Evolutionary conservation across 2,329 filamentous ascomycete species (phyloP), one percentile per base, ranked within the genome.

Genomic region (Sarocladium oryzae): DNA sequence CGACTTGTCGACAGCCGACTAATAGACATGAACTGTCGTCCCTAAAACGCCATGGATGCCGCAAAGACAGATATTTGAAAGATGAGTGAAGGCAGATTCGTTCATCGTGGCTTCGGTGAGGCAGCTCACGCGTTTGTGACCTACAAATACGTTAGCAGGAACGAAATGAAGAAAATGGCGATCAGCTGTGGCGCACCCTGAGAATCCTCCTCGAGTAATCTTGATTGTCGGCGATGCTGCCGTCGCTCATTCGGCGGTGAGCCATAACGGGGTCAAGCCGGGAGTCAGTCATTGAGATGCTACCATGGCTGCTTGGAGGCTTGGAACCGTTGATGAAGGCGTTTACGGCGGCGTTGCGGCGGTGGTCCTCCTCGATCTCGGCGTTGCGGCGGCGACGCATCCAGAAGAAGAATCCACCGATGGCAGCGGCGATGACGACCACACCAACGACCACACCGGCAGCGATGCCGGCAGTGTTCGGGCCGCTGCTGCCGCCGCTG

Each of bases 181-280:
- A 33, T 4, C 5, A 7, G 21, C n/a, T 38, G 18, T 28, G 52
- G 73, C 81, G 58, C 79, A 95, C 92, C 83, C 95, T 88, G 64
- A 97, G 80, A 69, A 97, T 96, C 72, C 88, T 87, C 72, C 92
- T 84, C 56, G 92, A 96, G 73, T 96, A 97, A 68, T 97, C 92
- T 70, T 95, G 84, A 70, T 96, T 95, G 68, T 97, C 92, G 50
- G 91, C 92, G 68, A 97, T 96, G 69, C 91, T 96, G 59, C 92
- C 92, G 63, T 93, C 89, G 70, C 92, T 96, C 73, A 92, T 80
- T 69, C 91, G 82, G 64, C 89, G 79, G 60, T 90, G 82, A 53
- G 86, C 85, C 78, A 95, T 85, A 57, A 90, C 84, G 7, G 90
- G 89, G 58, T 97, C 92, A 52, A 96, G 82, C 51, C 92, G 83